Conservation (phyloP, 352 stramenopile species). For the Pythium coloratum region DNA sequence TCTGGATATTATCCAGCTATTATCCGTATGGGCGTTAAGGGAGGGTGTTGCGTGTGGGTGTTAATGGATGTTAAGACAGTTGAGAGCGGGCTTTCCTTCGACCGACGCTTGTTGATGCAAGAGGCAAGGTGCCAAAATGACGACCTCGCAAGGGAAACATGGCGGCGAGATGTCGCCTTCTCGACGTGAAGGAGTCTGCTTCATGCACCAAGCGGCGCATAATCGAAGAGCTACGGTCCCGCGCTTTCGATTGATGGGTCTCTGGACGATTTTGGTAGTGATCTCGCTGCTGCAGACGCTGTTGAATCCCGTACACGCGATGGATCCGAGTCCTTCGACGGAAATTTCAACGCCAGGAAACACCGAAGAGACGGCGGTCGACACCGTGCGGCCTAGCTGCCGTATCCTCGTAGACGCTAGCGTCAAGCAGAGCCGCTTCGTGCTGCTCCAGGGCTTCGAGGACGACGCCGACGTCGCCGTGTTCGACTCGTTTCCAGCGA, state of each 20-base stretch:
- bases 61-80: conserved; percentile 11
- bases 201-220: background rate
- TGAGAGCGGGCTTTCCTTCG: background rate
- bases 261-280: conserved; percentile 6
- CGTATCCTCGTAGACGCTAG: conserved; percentile 56
- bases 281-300: conserved; percentile 27
- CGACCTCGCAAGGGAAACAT: conserved; percentile 18
- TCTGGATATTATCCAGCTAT: background rate
- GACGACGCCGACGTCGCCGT: conserved; percentile 42
- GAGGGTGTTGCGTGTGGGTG: conserved; percentile 9
- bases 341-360: background rate
- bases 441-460: conserved; percentile 56
- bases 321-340: conserved; percentile 7
- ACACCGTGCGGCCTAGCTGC: conserved; percentile 33
- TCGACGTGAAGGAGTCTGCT: background rate
- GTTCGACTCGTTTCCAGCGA: conserved; percentile 40
- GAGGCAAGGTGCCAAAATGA: background rate
- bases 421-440: conserved; percentile 38
- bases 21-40: background rate
- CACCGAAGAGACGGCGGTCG: conserved; percentile 8
- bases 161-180: conserved; percentile 6
- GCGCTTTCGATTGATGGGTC: conserved; percentile 18
- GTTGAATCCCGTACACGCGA: conserved; percentile 3
- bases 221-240: background rate
- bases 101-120: background rate